A percentile compares a stretch with the other conserved stretches of the same genome.
These are phyloP conservation scores for Fusarium secorum DNA, from an alignment of 2,329 filamentous ascomycete genomes.

Conservation along the genomic window DNA sequence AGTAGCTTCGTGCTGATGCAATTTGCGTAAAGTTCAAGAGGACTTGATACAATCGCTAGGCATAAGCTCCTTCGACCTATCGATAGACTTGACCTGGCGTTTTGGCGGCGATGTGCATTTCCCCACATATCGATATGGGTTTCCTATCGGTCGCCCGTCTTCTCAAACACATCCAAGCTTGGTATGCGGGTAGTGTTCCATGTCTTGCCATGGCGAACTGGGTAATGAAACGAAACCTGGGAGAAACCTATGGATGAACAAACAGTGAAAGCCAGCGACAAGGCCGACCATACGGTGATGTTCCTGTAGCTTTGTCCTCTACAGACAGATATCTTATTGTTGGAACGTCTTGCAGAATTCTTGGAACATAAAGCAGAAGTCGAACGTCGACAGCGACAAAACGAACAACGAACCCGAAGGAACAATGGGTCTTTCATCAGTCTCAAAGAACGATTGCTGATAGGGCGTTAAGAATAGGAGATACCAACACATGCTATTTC, in stretches of 20 bases:
- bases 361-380: background rate
- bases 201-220: background rate
- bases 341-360: background rate
- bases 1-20: background rate
- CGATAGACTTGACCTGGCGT: background rate
- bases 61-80: background rate
- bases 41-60: background rate
- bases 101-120: background rate
- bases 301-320: background rate
- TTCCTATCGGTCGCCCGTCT: background rate
- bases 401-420: background rate
- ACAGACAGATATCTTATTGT: conserved; percentile 6
- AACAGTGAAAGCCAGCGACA: background rate
- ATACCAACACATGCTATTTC: background rate
- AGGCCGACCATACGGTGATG: background rate
- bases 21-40: background rate
- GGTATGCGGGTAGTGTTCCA: background rate
- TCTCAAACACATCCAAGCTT: background rate
- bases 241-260: background rate
- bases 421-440: background rate
- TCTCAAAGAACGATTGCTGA: conserved; percentile 1
- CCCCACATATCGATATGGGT: background rate
- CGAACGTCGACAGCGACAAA: background rate
- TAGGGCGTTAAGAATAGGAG: conserved; percentile 1
- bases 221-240: background rate